Conservation (phyloP, 257 asterid species). For the Solanum lycopersicoides region DNA sequence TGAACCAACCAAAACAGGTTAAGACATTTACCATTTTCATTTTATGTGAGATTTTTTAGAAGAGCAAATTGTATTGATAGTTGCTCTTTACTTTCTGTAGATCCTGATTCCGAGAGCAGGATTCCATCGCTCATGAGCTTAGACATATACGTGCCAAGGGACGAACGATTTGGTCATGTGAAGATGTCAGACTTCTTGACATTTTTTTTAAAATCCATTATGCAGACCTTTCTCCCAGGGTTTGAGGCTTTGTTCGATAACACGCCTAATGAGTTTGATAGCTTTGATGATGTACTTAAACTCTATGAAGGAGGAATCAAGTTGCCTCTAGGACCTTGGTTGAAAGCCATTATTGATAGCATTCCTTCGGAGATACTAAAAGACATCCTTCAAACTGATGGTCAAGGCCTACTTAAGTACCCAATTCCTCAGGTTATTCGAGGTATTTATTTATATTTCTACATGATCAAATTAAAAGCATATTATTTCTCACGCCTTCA, state of each 20-base stretch:
- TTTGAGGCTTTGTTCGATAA: conserved; percentile 27
- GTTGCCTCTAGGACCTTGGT: conserved; percentile 11
- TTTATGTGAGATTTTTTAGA: neutral
- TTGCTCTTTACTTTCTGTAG: neutral
- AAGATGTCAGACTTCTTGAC: neutral
- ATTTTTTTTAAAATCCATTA: neutral
- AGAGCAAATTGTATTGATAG: neutral
- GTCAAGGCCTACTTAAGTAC: conserved; percentile 45
- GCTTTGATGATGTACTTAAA: neutral
- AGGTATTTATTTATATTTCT: conserved; percentile 23
- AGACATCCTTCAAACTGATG: conserved; percentile 54
- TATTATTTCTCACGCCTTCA: neutral
- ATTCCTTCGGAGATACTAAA: conserved; percentile 50
- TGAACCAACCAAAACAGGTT: neutral
- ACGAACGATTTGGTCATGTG: neutral
- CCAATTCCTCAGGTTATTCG: conserved; percentile 31
- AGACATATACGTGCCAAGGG: neutral
- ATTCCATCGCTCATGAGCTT: neutral
- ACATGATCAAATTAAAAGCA: neutral
- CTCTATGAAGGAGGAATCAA: conserved; percentile 8
- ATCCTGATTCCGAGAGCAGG: conserved; percentile 11
- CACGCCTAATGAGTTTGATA: neutral
- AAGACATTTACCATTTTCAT: neutral
- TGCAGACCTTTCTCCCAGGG: conserved; percentile 38
- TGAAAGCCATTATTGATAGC: conserved; percentile 25